A percentile compares a stretch with the other conserved stretches of the same genome.
phyloP scores from a whole-genome alignment of 2,329 filamentous ascomycete species.

The Monosporascus ibericus region DNA sequence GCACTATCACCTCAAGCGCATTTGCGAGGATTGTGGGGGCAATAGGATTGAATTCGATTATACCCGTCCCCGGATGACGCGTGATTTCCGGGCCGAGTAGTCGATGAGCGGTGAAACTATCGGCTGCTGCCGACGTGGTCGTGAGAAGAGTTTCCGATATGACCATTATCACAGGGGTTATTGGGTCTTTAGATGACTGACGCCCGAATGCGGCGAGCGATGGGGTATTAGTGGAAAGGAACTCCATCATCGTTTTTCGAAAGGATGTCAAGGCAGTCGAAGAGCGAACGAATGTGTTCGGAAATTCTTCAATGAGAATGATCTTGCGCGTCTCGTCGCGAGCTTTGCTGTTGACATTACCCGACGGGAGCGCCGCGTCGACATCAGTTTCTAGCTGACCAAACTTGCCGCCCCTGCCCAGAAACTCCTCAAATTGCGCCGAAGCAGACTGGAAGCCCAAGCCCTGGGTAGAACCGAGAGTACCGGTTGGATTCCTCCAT shows the following conservation, averaged over 20 bases:
- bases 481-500: slow-evolving; percentile 78
- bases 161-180: slow-evolving; percentile 77
- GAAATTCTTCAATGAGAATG: slow-evolving; percentile 77
- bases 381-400: slow-evolving; percentile 54
- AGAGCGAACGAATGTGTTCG: slow-evolving; percentile 63
- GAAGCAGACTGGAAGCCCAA: slow-evolving; percentile 66
- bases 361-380: slow-evolving; percentile 13
- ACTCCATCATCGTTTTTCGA: slow-evolving; percentile 67
- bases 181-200: slow-evolving; percentile 35
- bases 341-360: slow-evolving; percentile 1
- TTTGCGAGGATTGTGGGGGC: slow-evolving; percentile 81
- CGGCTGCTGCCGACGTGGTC: slow-evolving; percentile 75
- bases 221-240: slow-evolving; percentile 62
- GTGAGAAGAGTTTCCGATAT: slow-evolving; percentile 87
- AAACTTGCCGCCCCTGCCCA: slow-evolving; percentile 76
- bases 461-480: slow-evolving; percentile 50
- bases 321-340: slow-evolving; percentile 39
- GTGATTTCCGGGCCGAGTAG: slow-evolving; percentile 82
- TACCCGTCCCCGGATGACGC: slow-evolving; percentile 68
- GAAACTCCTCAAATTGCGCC: slow-evolving; percentile 85
- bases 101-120: slow-evolving; percentile 89
- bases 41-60: slow-evolving; percentile 90
- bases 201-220: slow-evolving; percentile 42
- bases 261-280: slow-evolving; percentile 64
- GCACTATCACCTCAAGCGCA: slow-evolving; percentile 73